These are phyloP conservation scores for Herpotrichia juniperi DNA, from an alignment of 2,329 filamentous ascomycete species.

Conservation along the genomic window DNA sequence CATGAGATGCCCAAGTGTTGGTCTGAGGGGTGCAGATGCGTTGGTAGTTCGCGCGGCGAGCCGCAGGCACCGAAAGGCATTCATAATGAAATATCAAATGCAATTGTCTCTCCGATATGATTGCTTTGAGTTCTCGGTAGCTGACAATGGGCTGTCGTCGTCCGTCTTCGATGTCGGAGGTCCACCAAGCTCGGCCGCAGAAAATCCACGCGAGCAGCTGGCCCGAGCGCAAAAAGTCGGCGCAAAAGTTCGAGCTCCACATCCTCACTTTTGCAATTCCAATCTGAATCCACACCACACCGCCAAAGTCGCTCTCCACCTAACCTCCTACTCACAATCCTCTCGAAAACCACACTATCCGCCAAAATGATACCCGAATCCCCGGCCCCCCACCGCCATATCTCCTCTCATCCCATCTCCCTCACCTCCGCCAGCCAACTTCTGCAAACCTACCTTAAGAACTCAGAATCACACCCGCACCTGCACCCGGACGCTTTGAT, in stretches of 20 bases:
- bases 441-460: conserved; percentile 49
- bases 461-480: conserved; percentile 49
- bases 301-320: conserved; percentile 3
- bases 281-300: not conserved
- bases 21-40: conserved; percentile 25
- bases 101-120: conserved; percentile 1
- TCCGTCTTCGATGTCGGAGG: not conserved
- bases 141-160: not conserved
- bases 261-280: not conserved
- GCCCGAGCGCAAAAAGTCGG: conserved; percentile 42
- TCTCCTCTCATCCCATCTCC: conserved; percentile 39
- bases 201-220: not conserved
- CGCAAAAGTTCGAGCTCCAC: conserved; percentile 6
- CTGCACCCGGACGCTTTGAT: conserved; percentile 57
- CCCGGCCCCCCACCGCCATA: conserved; percentile 45
- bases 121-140: not conserved
- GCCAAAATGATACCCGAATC: conserved; percentile 39
- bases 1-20: conserved; percentile 21
- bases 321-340: not conserved
- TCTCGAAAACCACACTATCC: not conserved
- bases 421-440: conserved; percentile 38
- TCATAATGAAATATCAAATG: conserved; percentile 30
- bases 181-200: not conserved
- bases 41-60: conserved; percentile 27
- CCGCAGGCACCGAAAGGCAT: conserved; percentile 38